These are phyloP conservation scores for Inga oerstediana DNA, from an alignment of 306 rosid species.

Conservation along the genomic window DNA sequence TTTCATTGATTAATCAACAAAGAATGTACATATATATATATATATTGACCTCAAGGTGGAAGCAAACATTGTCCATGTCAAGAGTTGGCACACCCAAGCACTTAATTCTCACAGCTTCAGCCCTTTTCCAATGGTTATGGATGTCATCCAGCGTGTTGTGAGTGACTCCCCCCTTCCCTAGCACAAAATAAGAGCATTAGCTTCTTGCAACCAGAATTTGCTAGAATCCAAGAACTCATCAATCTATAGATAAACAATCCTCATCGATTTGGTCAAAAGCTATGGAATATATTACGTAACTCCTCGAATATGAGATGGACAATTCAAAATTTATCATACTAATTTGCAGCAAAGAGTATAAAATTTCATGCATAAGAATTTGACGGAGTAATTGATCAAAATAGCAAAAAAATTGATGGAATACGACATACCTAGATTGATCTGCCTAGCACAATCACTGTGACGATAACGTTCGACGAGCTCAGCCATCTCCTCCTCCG, in stretches of 20 bases:
- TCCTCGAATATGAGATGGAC: neutral
- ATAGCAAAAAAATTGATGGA: neutral
- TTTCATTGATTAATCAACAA: neutral
- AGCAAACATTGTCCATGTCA: slow-evolving; percentile 89
- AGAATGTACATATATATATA: neutral
- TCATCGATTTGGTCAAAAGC: neutral
- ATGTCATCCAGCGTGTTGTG: slow-evolving; percentile 92
- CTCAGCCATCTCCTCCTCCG: slow-evolving; percentile 70
- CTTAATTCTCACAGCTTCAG: slow-evolving; percentile 95
- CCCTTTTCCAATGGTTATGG: slow-evolving; percentile 91
- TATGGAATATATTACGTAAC: neutral
- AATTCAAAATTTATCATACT: neutral
- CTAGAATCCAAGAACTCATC: neutral
- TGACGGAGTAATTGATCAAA: neutral
- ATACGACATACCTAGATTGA: slow-evolving; percentile 63
- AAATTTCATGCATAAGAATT: neutral
- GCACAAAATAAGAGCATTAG: slow-evolving; percentile 38
- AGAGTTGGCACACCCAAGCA: slow-evolving; percentile 95
- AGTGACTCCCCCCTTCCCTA: slow-evolving; percentile 90
- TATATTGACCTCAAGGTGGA: slow-evolving; percentile 70
- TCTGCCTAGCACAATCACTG: slow-evolving; percentile 77
- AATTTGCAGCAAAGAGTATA: neutral
- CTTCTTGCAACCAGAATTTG: neutral
- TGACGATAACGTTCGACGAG: slow-evolving; percentile 86
- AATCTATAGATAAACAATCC: neutral